A percentile compares a stretch with the other conserved stretches of the same genome.
These are phyloP conservation scores for Fomitopsis betulina DNA, from an alignment of 1,284 basidiomycete genomes.

Conservation along the genomic window DNA sequence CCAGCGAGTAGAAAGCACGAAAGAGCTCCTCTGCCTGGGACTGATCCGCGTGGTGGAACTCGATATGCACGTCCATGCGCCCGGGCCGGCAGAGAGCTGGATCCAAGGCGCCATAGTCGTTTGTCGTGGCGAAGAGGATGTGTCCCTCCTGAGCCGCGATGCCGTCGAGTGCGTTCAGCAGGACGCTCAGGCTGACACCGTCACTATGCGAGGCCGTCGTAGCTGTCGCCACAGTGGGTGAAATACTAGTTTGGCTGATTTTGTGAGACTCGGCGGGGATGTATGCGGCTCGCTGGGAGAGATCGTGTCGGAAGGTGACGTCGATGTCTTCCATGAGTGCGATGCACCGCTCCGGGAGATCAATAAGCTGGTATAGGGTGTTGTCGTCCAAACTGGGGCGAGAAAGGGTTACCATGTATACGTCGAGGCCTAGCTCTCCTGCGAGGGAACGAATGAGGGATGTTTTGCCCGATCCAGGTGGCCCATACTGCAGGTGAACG, in stretches of 20 bases:
- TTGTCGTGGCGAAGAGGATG: constrained; percentile 74
- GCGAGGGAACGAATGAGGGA: constrained; percentile 73
- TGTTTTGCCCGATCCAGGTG: constrained; percentile 74
- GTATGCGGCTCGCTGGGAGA: constrained; percentile 29
- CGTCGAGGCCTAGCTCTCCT: constrained; percentile 68
- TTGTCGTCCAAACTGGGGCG: constrained; percentile 65
- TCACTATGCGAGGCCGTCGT: constrained; percentile 9
- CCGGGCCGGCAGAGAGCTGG: constrained; percentile 72
- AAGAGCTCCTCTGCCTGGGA: constrained; percentile 64
- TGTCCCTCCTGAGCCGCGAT: constrained; percentile 74
- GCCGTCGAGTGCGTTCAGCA: constrained; percentile 73
- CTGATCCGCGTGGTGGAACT: constrained; percentile 65
- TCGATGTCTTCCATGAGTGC: constrained; percentile 82
- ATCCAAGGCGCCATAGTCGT: constrained; percentile 65
- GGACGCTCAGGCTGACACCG: constrained; percentile 61
- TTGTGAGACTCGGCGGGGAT: too few relatives aligned
- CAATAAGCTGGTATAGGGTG: constrained; percentile 53
- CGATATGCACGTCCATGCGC: constrained; percentile 72
- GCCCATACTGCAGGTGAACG: constrained; percentile 47
- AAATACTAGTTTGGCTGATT: background rate
- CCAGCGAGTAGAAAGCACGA: constrained; percentile 56
- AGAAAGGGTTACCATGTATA: constrained; percentile 72
- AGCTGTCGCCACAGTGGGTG: background rate
- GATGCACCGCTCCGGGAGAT: constrained; percentile 66
- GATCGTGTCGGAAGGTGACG: constrained; percentile 48